phyloP scores from a whole-genome alignment of 352 stramenopile species.

The Globisporangium canariense region DNA sequence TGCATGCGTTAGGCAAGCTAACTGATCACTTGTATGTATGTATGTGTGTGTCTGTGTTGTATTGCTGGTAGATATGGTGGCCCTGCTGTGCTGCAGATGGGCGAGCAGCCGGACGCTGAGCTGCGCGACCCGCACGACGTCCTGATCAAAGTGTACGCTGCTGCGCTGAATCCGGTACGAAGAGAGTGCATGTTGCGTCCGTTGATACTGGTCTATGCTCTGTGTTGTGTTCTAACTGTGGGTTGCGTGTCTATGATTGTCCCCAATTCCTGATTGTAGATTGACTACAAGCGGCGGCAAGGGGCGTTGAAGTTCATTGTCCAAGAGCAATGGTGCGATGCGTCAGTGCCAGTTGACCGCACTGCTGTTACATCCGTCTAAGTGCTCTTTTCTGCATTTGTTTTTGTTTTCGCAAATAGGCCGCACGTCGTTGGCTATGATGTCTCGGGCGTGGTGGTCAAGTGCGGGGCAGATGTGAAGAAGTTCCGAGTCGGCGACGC shows the following conservation, averaged over 20 bases:
- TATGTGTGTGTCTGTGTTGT: conserved; percentile 1
- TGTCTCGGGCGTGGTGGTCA: conserved; percentile 56
- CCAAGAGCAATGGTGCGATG: conserved; percentile 28
- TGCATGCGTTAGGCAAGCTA: not conserved
- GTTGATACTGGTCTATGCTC: not conserved
- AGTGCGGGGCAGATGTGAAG: conserved; percentile 48
- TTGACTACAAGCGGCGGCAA: conserved; percentile 81
- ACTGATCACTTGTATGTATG: not conserved
- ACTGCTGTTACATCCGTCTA: not conserved
- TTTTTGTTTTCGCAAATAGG: conserved; percentile 23
- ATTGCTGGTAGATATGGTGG: conserved; percentile 45
- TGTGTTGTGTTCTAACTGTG: not conserved
- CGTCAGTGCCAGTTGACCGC: too few relatives aligned
- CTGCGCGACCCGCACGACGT: conserved; percentile 53
- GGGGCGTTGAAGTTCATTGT: conserved; percentile 66
- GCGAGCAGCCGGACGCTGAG: conserved; percentile 44
- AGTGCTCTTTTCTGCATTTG: not conserved
- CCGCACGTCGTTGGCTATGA: conserved; percentile 72
- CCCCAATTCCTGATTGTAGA: conserved; percentile 23
- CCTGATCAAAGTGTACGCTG: conserved; percentile 62
- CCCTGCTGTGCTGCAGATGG: conserved; percentile 53
- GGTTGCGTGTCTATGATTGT: too few relatives aligned
- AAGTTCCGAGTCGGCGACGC: conserved; percentile 59
- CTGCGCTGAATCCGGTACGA: conserved; percentile 55
- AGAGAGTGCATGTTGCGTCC: not conserved